Evolutionary conservation across 495 filamentous ascomycete genomes (phyloP).

Genomic region (Tuber microsphaerosporum): DNA sequence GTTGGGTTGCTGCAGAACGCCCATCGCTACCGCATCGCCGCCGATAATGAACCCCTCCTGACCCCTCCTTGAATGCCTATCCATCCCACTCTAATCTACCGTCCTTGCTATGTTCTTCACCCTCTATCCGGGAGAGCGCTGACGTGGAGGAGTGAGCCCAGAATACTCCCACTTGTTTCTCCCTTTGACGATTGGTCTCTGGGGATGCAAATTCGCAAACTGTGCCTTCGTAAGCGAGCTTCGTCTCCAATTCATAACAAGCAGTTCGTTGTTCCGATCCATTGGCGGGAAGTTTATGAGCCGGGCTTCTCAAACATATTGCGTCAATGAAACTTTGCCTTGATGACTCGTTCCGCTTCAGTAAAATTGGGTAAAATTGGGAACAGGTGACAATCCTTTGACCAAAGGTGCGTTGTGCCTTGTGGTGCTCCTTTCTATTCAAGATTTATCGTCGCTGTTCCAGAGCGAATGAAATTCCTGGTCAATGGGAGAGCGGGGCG

Average conservation of each 20-base stretch:
- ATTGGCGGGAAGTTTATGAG: background rate
- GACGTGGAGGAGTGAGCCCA: background rate
- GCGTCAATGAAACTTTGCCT: background rate
- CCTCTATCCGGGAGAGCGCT: background rate
- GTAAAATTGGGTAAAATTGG: background rate
- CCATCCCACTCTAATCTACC: background rate
- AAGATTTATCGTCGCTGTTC: background rate
- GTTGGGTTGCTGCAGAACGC: background rate
- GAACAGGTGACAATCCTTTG: background rate
- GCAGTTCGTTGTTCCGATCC: background rate
- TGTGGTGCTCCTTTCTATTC: background rate
- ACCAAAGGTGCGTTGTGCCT: conserved; percentile 4
- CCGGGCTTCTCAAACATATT: background rate
- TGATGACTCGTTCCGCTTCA: background rate
- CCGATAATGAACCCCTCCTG: background rate
- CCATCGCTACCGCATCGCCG: background rate
- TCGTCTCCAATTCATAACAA: background rate
- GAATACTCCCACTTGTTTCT: background rate
- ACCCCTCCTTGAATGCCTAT: background rate
- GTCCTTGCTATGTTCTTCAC: background rate
- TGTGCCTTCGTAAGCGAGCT: background rate
- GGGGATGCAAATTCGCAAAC: background rate
- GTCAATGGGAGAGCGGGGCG: background rate
- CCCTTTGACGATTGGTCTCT: background rate
- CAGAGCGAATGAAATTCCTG: background rate